A percentile compares a stretch with the other conserved stretches of the same genome.
These are phyloP conservation scores for Orbilia blumenaviensis DNA, from an alignment of 2,329 filamentous ascomycete genomes.

Conservation along the genomic window DNA sequence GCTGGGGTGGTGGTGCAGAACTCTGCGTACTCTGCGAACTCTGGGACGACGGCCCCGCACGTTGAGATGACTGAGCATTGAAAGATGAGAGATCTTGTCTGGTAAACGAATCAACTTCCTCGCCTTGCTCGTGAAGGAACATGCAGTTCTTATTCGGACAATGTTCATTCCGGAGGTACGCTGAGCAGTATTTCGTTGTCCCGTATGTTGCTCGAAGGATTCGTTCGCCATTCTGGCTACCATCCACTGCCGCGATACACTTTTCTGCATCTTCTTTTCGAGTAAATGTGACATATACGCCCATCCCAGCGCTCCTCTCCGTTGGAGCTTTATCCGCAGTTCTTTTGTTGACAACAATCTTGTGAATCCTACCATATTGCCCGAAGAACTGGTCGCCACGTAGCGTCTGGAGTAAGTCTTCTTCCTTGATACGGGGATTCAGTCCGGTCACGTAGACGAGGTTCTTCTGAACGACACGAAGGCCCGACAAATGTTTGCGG, in stretches of 20 bases:
- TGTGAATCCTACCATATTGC: slow-evolving; percentile 97
- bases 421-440: slow-evolving; percentile 88
- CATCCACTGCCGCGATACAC: slow-evolving; percentile 92
- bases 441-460: slow-evolving; percentile 97
- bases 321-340: slow-evolving; percentile 72
- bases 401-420: slow-evolving; percentile 87
- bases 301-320: slow-evolving; percentile 64
- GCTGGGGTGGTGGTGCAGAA: slow-evolving; percentile 64
- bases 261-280: slow-evolving; percentile 86
- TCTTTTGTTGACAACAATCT: slow-evolving; percentile 97
- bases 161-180: slow-evolving; percentile 90
- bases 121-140: slow-evolving; percentile 97
- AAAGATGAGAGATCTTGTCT: slow-evolving; percentile 93
- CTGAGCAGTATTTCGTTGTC: slow-evolving; percentile 98
- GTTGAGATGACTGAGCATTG: slow-evolving; percentile 67
- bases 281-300: slow-evolving; percentile 98
- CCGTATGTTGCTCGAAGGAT: slow-evolving; percentile 79
- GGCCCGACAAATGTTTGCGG: slow-evolving; percentile 92
- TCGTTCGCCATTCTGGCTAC: slow-evolving; percentile 88
- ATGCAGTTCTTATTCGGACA: slow-evolving; percentile 97
- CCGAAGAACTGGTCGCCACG: slow-evolving; percentile 94
- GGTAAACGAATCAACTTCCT: slow-evolving; percentile 96
- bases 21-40: slow-evolving; percentile 58
- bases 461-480: slow-evolving; percentile 97
- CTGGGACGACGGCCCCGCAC: slow-evolving; percentile 58